Conservation (phyloP, 306 rosid genomes). For the Prosopis cineraria region DNA sequence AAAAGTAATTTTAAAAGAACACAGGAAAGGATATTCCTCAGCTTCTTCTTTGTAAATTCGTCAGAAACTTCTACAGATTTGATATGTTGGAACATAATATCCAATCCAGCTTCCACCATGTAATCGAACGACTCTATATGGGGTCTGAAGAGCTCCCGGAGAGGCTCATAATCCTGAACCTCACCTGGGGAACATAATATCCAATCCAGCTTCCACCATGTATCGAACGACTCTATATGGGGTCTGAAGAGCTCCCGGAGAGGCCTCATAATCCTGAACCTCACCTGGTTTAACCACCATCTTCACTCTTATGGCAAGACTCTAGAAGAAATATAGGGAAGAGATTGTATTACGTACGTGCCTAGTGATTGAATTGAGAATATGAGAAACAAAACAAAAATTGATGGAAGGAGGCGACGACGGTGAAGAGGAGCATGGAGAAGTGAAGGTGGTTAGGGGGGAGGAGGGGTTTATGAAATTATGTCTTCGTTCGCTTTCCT, state of each 20-base stretch:
- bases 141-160: conserved; percentile 67
- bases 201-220: conserved; percentile 58
- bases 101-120: conserved; percentile 58
- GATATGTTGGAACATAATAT: conserved; percentile 48
- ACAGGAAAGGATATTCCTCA: conserved; percentile 74
- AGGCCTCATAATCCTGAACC: conserved; percentile 40
- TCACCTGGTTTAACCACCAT: conserved; percentile 39
- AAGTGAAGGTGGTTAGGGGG: not conserved
- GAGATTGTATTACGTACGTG: not conserved
- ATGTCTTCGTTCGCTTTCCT: not conserved
- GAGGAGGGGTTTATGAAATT: conserved; percentile 38
- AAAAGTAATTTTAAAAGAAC: not conserved
- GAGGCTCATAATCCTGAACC: conserved; percentile 43
- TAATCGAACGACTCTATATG: conserved; percentile 84
- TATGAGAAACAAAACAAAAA: not conserved
- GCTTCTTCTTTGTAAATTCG: conserved; percentile 45
- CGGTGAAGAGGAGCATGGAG: not conserved
- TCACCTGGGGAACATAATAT: conserved; percentile 48
- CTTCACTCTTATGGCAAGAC: conserved; percentile 1
- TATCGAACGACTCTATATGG: conserved; percentile 84
- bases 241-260: conserved; percentile 68
- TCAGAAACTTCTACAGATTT: conserved; percentile 55
- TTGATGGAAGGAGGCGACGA: not conserved
- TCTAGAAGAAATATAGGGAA: not conserved
- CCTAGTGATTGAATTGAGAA: not conserved